Conservation (phyloP, 352 stramenopile species). For the Phytophthora kernoviae region DNA sequence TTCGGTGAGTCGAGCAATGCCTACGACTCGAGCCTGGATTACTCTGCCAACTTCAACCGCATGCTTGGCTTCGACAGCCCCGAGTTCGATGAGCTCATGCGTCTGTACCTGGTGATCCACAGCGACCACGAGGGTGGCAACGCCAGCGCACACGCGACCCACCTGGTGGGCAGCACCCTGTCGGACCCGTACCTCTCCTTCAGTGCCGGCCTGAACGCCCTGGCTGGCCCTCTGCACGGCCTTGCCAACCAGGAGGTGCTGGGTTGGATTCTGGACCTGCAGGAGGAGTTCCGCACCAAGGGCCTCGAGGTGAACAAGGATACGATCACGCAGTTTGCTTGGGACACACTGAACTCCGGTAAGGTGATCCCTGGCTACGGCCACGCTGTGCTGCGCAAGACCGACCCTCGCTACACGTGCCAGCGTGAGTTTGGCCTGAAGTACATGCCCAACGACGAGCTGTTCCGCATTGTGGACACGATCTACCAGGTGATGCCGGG, state of each 20-base stretch:
- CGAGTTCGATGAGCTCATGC: slow-evolving; percentile 99
- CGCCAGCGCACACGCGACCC: slow-evolving; percentile 97
- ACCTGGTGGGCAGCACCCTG: slow-evolving; percentile 97
- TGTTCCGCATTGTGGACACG: slow-evolving; percentile 99
- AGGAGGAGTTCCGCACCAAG: slow-evolving; percentile 96
- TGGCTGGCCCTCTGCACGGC: slow-evolving; percentile 98
- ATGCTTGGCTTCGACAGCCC: slow-evolving; percentile 98
- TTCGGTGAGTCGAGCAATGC: slow-evolving; percentile 94
- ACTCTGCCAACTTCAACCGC: slow-evolving; percentile 98
- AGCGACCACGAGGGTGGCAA: slow-evolving; percentile 99
- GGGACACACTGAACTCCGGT: slow-evolving; percentile 98
- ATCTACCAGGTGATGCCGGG: slow-evolving; percentile 99
- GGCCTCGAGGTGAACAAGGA: slow-evolving; percentile 97
- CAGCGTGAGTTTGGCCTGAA: slow-evolving; percentile 99
- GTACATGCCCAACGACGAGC: slow-evolving; percentile 98
- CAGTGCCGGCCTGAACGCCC: slow-evolving; percentile 95
- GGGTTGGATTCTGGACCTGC: slow-evolving; percentile 93
- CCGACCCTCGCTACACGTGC: slow-evolving; percentile 98
- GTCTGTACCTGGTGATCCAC: slow-evolving; percentile 99
- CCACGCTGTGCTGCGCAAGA: slow-evolving; percentile 98
- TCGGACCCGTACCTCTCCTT: slow-evolving; percentile 98
- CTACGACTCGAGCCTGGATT: slow-evolving; percentile 97
- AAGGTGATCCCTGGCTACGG: slow-evolving; percentile 99
- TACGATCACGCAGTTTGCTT: slow-evolving; percentile 99
- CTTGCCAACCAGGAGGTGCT: slow-evolving; percentile 99